These are phyloP conservation scores for Mortierella sp. DNA, from an alignment of 371 early-diverging fungal species.

Conservation along the genomic window DNA sequence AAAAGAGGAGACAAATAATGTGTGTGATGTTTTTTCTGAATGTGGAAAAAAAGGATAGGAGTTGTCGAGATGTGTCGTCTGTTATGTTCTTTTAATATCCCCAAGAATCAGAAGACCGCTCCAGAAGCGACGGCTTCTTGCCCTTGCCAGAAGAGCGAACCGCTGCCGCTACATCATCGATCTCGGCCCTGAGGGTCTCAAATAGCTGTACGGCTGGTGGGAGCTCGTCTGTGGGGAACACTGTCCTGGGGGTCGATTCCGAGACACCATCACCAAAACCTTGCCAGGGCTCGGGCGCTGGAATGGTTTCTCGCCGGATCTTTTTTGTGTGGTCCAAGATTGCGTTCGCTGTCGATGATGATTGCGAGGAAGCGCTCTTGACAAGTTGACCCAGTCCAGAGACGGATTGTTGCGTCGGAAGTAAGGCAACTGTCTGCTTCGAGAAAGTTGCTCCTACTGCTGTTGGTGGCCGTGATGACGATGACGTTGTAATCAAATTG, in stretches of 20 bases:
- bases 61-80: not conserved
- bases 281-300: constrained; percentile 40
- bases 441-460: not conserved
- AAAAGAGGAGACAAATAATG: not conserved
- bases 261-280: constrained; percentile 38
- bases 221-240: not conserved
- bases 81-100: not conserved
- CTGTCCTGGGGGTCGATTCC: constrained; percentile 4
- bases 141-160: constrained; percentile 29
- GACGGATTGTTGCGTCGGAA: constrained; percentile 7
- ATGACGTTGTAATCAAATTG: not conserved
- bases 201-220: constrained; percentile 37
- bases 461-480: constrained; percentile 2
- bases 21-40: not conserved
- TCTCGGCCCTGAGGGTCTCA: constrained; percentile 28
- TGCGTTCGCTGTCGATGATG: constrained; percentile 1
- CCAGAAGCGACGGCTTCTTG: constrained; percentile 9
- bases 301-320: not conserved
- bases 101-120: not conserved
- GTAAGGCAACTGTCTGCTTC: constrained; percentile 10
- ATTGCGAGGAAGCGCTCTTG: constrained; percentile 13
- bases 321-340: not conserved
- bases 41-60: not conserved
- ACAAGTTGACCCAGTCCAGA: constrained; percentile 20
- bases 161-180: constrained; percentile 12